Percentiles rank a stretch among this genome's conserved stretches.
Evolutionary conservation across 2,329 filamentous ascomycete genomes (phyloP).

Genomic region (Colletotrichum sansevieriae): DNA sequence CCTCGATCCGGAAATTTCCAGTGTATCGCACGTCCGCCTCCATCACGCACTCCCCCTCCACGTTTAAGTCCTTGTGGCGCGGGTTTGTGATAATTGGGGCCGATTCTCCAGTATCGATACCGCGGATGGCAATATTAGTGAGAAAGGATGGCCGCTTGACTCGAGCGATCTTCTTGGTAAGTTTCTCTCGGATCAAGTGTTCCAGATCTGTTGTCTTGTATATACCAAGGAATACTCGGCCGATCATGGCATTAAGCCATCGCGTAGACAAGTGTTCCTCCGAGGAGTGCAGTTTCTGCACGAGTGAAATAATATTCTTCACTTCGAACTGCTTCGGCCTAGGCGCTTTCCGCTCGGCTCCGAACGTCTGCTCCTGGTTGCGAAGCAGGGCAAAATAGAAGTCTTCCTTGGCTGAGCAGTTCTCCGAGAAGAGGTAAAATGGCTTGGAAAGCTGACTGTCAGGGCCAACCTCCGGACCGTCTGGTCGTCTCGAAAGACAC

Average conservation of each 20-base stretch:
- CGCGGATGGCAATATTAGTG: constrained; percentile 83
- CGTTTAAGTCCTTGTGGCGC: constrained; percentile 86
- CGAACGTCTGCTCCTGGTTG: constrained; percentile 80
- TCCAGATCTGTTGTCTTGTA: constrained; percentile 89
- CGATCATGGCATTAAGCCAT: constrained; percentile 93
- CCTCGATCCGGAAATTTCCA: constrained; percentile 89
- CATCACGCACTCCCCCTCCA: constrained; percentile 89
- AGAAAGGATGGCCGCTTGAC: constrained; percentile 94
- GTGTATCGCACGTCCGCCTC: constrained; percentile 91
- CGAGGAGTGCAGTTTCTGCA: constrained; percentile 90
- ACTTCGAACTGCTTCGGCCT: constrained; percentile 83
- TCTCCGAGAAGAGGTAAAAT: constrained; percentile 95
- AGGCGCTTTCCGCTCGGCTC: constrained; percentile 70
- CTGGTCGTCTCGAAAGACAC: constrained; percentile 76
- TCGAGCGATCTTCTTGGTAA: constrained; percentile 95
- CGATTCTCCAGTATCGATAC: constrained; percentile 87
- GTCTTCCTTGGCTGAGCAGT: constrained; percentile 96
- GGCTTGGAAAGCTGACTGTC: constrained; percentile 77
- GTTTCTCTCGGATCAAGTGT: constrained; percentile 82
- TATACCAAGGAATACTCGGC: constrained; percentile 87
- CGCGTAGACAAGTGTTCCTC: constrained; percentile 91
- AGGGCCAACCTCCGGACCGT: constrained; percentile 66
- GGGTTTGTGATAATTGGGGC: constrained; percentile 92
- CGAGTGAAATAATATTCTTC: constrained; percentile 87
- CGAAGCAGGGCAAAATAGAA: constrained; percentile 94